Evolutionary conservation across 2,329 filamentous ascomycete genomes (phyloP).

Genomic region (Niveomyces coronatus): DNA sequence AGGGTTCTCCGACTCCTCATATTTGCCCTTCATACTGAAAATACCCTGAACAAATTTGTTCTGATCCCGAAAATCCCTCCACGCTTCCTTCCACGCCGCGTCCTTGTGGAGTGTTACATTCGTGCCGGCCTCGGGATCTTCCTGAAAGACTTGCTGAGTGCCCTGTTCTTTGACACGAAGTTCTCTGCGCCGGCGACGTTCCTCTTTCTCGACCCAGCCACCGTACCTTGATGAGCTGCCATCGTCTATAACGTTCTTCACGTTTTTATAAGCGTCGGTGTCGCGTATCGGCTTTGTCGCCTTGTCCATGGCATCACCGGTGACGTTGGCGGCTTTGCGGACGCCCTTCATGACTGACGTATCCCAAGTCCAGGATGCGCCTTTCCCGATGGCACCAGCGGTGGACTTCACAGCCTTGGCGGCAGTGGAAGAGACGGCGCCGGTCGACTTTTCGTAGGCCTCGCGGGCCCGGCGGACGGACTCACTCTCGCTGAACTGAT

Average conservation of each 20-base stretch:
- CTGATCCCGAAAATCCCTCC: conserved; percentile 86
- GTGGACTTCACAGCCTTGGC: conserved; percentile 75
- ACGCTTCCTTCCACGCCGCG: conserved; percentile 95
- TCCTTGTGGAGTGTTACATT: conserved; percentile 96
- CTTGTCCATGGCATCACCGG: conserved; percentile 81
- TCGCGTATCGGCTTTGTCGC: conserved; percentile 90
- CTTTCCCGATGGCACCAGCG: conserved; percentile 76
- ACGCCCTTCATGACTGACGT: conserved; percentile 87
- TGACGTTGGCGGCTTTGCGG: conserved; percentile 73
- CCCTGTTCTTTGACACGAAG: conserved; percentile 53
- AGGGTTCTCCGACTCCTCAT: conserved; percentile 96
- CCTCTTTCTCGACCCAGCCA: conserved; percentile 94
- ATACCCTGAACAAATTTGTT: conserved; percentile 82
- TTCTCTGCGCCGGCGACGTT: conserved; percentile 72
- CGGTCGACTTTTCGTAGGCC: conserved; percentile 79
- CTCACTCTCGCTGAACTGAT: conserved; percentile 89
- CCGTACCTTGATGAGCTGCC: conserved; percentile 93
- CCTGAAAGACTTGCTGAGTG: conserved; percentile 54
- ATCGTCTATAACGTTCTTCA: conserved; percentile 94
- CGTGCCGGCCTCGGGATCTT: conserved; percentile 89
- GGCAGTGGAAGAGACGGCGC: conserved; percentile 69
- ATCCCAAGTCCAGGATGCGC: conserved; percentile 95
- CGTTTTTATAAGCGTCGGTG: conserved; percentile 87
- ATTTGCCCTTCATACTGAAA: conserved; percentile 75
- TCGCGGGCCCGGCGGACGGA: conserved; percentile 75